Evolutionary conservation across 345 rosid genomes (phyloP).

Genomic region (Erodium maritimum): DNA sequence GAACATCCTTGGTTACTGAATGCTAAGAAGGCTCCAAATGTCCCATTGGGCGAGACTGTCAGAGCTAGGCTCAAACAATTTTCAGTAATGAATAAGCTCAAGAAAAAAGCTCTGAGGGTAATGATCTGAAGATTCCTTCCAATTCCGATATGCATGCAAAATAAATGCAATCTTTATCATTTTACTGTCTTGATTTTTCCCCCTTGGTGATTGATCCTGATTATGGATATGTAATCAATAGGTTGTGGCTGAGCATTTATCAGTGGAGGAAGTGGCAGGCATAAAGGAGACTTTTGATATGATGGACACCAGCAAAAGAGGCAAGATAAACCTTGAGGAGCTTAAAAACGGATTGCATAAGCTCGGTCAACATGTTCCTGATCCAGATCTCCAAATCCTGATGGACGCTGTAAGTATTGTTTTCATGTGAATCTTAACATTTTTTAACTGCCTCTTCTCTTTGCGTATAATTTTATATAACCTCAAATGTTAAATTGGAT

Average conservation of each 20-base stretch:
- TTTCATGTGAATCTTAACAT: too few relatives aligned
- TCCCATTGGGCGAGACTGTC: constrained; percentile 87
- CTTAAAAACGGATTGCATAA: constrained; percentile 62
- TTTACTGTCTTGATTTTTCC: too few relatives aligned
- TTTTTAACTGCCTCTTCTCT: too few relatives aligned
- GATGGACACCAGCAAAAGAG: constrained; percentile 71
- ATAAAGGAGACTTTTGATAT: constrained; percentile 71
- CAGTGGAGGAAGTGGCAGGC: constrained; percentile 90
- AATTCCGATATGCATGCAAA: too few relatives aligned
- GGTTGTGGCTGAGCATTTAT: constrained; percentile 94
- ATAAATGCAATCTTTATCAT: too few relatives aligned
- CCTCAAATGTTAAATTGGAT: too few relatives aligned
- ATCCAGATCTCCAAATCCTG: constrained; percentile 75
- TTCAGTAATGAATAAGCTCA: constrained; percentile 94
- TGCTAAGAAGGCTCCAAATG: constrained; percentile 91
- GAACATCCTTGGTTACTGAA: constrained; percentile 96
- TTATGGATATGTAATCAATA: constrained; percentile 13
- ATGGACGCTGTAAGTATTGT: constrained; percentile 80
- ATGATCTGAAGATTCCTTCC: constrained; percentile 3
- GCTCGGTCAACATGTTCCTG: constrained; percentile 66
- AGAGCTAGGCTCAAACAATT: constrained; percentile 90
- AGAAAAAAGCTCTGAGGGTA: constrained; percentile 97
- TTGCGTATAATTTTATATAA: too few relatives aligned
- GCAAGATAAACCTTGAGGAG: constrained; percentile 80
- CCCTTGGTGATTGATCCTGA: background rate